Evolutionary conservation across 495 filamentous ascomycete genomes (phyloP).

Genomic region (Lineolata rhizophorae): DNA sequence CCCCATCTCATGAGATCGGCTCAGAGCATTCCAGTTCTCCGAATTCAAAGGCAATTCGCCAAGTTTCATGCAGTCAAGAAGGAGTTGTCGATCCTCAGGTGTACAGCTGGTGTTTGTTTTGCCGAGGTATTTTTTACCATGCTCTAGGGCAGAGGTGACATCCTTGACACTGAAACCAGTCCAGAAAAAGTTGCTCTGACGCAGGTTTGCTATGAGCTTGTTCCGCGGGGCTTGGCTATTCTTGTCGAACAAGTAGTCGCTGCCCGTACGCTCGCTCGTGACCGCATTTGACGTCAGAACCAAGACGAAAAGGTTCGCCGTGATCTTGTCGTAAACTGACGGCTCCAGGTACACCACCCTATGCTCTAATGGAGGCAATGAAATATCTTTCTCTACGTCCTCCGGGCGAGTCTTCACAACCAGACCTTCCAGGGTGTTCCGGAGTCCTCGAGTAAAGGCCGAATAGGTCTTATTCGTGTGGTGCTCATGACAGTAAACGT

Average conservation of each 20-base stretch:
- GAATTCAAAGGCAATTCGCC: constrained; percentile 37
- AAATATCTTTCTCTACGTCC: constrained; percentile 40
- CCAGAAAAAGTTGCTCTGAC: constrained; percentile 82
- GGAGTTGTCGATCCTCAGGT: constrained; percentile 31
- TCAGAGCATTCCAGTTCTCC: constrained; percentile 39
- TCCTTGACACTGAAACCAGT: constrained; percentile 46
- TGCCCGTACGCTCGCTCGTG: constrained; percentile 63
- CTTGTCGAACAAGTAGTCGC: constrained; percentile 75
- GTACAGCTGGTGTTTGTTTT: constrained; percentile 29
- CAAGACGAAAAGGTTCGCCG: constrained; percentile 65
- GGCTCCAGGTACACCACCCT: constrained; percentile 54
- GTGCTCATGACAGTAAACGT: constrained; percentile 42
- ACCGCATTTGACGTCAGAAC: constrained; percentile 68
- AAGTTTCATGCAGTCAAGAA: constrained; percentile 38
- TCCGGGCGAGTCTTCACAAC: constrained; percentile 61
- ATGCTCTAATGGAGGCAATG: constrained; percentile 48
- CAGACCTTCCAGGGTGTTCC: constrained; percentile 45
- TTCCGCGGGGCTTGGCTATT: constrained; percentile 40
- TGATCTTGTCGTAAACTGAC: constrained; percentile 62
- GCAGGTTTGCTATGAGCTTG: constrained; percentile 51
- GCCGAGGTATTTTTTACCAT: constrained; percentile 39
- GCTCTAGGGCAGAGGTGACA: constrained; percentile 36
- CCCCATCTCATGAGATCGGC: constrained; percentile 54
- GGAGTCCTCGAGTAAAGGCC: constrained; percentile 31
- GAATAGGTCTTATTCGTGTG: constrained; percentile 25